Conservation (phyloP, 139 green algal species). For the Diplosphaera chodatii region DNA sequence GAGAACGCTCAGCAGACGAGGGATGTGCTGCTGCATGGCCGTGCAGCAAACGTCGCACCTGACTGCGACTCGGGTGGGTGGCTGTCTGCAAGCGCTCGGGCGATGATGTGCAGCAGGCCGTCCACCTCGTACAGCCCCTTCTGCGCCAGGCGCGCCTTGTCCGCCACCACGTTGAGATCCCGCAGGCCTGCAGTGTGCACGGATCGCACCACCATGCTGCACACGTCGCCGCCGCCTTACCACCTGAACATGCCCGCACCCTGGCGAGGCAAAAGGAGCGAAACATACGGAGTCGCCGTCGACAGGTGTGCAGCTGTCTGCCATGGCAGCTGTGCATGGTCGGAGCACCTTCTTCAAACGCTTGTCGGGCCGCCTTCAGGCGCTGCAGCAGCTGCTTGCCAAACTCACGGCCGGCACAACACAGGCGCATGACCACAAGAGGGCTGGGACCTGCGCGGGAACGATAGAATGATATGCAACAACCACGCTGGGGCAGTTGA, state of each 20-base stretch:
- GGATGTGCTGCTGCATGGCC: no score
- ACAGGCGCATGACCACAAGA: not conserved
- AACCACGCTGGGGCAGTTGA: not conserved
- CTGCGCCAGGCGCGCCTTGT: not conserved
- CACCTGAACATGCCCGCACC: no score
- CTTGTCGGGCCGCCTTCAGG: not conserved
- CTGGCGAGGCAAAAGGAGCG: no score
- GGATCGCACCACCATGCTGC: no score
- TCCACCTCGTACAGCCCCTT: not conserved
- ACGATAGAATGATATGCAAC: not conserved
- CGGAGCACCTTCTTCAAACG: not conserved
- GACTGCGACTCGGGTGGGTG: not conserved
- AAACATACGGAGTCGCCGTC: no score
- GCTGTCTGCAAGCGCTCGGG: not conserved
- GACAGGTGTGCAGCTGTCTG: no score
- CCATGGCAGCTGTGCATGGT: no score
- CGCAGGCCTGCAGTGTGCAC: not conserved
- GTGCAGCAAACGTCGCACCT: not conserved
- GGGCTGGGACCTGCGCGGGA: not conserved
- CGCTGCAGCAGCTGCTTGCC: slow-evolving; percentile 1
- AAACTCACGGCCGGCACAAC: not conserved
- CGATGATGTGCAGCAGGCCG: not conserved
- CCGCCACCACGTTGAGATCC: not conserved
- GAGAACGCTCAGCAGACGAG: no score
- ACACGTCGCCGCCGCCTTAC: no score